Evolutionary conservation across 2,329 filamentous ascomycete genomes (phyloP), one percentile per base, ranked within the genome.

Genomic region (Dactylellina parvicollis): DNA sequence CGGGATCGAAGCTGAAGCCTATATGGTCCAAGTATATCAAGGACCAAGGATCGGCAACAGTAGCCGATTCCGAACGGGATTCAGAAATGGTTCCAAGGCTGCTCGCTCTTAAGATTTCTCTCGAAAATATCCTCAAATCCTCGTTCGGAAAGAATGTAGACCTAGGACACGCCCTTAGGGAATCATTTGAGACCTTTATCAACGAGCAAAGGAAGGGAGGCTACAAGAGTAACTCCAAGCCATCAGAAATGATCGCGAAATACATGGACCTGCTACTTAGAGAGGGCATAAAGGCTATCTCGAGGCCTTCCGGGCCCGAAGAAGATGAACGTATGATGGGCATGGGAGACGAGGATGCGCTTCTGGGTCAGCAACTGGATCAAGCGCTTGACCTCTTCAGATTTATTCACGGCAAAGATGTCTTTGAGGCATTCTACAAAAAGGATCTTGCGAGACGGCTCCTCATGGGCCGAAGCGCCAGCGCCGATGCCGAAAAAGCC

Each of bases 381-480:
- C 91, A 96, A 79, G 93, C 92, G 0, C 84, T 99, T 1, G 94
- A 98, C 80, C 84, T 99, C 3, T 99, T 99, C 85, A 88, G 96
- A 3, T 98, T 98, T 80, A 92, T 99, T 32, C 90, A 98, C 79
- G 95, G 95, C 76, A 99, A 99, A 80, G 94, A 96, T 62, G 91
- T 97, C 0, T 99, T 99, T 75, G 95, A 99, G 80, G 94, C 95
- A 0, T 99, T 99, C 80, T 99, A 99, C 86, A 99, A 99, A 84
- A 96, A 95, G 78, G 95, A 98, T 79, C 85, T 99, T 55, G 94
- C 96, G 0, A 87, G 93, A 14, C 87, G 95, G 49, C 83, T 99
- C 42, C 85, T 99, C 62, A 93, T 98, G 92, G 90, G 90, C 38
- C 88, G 93, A 75, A 97, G 92, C 79, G 93, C 94, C 20, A 97